These are phyloP conservation scores for Anastatica hierochuntica DNA, from an alignment of 345 rosid species.

Conservation along the genomic window DNA sequence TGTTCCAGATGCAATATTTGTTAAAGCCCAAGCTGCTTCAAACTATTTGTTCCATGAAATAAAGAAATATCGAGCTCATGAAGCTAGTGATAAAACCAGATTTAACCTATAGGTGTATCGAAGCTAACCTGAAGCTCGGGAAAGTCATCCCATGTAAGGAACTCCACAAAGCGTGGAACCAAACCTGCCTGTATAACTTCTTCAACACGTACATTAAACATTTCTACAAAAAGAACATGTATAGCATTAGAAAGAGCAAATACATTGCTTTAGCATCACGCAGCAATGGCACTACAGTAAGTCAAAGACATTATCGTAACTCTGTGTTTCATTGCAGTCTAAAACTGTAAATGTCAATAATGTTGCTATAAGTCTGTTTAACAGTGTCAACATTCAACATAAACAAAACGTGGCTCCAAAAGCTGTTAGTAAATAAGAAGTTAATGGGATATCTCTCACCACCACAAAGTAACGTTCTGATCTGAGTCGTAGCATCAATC, in stretches of 20 bases:
- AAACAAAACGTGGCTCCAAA: neutral
- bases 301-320: neutral
- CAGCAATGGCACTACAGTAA: neutral
- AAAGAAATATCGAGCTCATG: neutral
- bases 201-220: slow-evolving; percentile 23
- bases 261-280: neutral
- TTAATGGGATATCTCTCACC: slow-evolving; percentile 24
- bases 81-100: slow-evolving; percentile 9
- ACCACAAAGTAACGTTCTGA: slow-evolving; percentile 28
- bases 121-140: slow-evolving; percentile 27
- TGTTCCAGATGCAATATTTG: slow-evolving; percentile 85
- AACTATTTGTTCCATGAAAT: slow-evolving; percentile 33
- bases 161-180: slow-evolving; percentile 31
- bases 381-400: neutral
- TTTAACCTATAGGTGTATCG: neutral
- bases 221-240: slow-evolving; percentile 16
- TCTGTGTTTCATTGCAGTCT: neutral
- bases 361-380: neutral
- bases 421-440: slow-evolving; percentile 2
- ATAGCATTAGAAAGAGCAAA: slow-evolving; percentile 5
- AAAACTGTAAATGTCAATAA: neutral
- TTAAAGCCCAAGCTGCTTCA: slow-evolving; percentile 89
- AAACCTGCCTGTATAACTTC: slow-evolving; percentile 29
- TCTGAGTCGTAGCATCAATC: slow-evolving; percentile 30
- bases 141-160: slow-evolving; percentile 29